A percentile compares a stretch with the other conserved stretches of the same genome.
phyloP scores from a whole-genome alignment of 139 green algal species.

The Diplosphaera chodatii region DNA sequence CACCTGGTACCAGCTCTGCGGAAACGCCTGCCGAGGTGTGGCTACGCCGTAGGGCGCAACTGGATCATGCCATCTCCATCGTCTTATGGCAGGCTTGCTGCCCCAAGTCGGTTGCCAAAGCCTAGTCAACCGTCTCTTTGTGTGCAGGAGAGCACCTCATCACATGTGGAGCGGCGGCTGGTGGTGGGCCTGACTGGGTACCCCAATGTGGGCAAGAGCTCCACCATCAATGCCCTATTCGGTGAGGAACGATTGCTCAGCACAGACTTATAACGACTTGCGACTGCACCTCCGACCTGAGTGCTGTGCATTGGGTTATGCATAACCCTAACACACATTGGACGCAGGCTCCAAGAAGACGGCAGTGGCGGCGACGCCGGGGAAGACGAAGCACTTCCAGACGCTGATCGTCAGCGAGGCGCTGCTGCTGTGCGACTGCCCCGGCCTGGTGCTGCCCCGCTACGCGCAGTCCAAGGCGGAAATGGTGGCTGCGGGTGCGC shows the following conservation, averaged over 20 bases:
- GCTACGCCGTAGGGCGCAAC: too few species aligned
- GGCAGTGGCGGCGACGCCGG: constrained; percentile 87
- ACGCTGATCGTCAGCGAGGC: constrained; percentile 75
- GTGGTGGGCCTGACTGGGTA: constrained; percentile 91
- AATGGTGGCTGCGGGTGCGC: constrained; percentile 89
- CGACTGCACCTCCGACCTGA: too few species aligned
- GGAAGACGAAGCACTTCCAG: constrained; percentile 99
- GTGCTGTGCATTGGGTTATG: too few species aligned
- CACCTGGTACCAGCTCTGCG: too few species aligned
- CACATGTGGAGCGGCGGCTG: constrained; percentile 23
- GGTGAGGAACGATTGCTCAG: too few species aligned
- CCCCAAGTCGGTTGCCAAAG: too few species aligned
- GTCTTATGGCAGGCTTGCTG: too few species aligned
- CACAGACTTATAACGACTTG: too few species aligned
- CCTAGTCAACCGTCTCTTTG: too few species aligned
- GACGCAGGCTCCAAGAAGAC: constrained; percentile 87
- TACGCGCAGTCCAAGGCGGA: constrained; percentile 85
- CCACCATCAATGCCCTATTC: constrained; percentile 93
- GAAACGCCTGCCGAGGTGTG: too few species aligned
- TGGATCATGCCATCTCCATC: too few species aligned
- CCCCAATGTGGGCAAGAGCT: constrained; percentile 96
- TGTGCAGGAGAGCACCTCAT: neutral
- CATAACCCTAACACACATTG: too few species aligned
- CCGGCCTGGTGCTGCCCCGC: constrained; percentile 88
- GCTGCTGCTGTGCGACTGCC: constrained; percentile 86